These are phyloP conservation scores for Pluteus cervinus DNA, from an alignment of 768 basidiomycete species.

Conservation along the genomic window DNA sequence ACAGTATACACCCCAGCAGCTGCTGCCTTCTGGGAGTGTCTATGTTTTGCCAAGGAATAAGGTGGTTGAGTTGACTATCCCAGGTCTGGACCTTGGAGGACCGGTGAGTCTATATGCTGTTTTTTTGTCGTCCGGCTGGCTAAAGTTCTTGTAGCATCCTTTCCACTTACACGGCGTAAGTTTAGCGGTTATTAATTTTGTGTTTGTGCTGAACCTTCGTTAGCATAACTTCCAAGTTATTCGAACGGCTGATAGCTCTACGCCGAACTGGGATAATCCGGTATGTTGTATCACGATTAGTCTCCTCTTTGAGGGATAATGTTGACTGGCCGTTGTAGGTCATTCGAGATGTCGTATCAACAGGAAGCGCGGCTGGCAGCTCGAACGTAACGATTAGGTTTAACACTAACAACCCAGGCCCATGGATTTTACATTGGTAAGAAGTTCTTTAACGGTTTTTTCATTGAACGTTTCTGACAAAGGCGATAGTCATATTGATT, in stretches of 20 bases:
- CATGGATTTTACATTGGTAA: constrained; percentile 36
- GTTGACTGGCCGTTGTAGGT: too few species aligned
- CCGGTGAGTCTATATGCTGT: constrained; percentile 11
- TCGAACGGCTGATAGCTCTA: constrained; percentile 29
- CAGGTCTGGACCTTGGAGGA: constrained; percentile 24
- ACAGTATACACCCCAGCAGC: constrained; percentile 27
- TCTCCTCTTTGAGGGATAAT: too few species aligned
- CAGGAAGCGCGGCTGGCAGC: constrained; percentile 24
- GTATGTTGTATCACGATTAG: too few species aligned
- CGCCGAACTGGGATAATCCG: constrained; percentile 47
- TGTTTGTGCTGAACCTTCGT: constrained; percentile 9
- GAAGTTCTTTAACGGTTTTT: constrained; percentile 5
- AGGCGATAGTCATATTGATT: constrained; percentile 32
- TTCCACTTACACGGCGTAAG: constrained; percentile 44
- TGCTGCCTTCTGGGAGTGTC: constrained; percentile 35
- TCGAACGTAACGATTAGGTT: constrained; percentile 53
- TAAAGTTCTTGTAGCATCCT: constrained; percentile 24
- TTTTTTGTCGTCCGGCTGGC: background rate
- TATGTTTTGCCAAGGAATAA: constrained; percentile 38
- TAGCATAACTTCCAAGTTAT: constrained; percentile 36
- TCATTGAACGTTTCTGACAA: background rate
- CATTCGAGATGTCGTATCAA: constrained; percentile 33
- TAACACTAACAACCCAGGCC: constrained; percentile 57
- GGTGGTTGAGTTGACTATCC: constrained; percentile 41
- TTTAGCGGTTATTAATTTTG: background rate